A percentile compares a stretch with the other conserved stretches of the same genome.
phyloP scores from a whole-genome alignment of 2,329 filamentous ascomycete species.

The Ceratocystis colombiana region DNA sequence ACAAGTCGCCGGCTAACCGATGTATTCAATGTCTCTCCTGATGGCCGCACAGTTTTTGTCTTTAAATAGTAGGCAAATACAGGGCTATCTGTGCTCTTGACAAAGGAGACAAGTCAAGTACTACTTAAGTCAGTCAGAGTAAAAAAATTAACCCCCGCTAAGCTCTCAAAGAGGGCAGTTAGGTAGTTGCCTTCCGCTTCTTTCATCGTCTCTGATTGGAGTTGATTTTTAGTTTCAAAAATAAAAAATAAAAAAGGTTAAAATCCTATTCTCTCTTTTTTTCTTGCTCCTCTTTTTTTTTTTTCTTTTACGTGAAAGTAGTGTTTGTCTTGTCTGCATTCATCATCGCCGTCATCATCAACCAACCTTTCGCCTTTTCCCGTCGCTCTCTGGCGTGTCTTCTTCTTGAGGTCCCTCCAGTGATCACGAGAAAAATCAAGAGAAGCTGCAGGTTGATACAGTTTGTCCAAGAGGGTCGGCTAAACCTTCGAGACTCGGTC shows the following conservation, averaged over 20 bases:
- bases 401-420: conserved; percentile 20
- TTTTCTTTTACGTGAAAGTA: not conserved
- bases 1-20: not conserved
- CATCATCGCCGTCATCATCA: conserved; percentile 18
- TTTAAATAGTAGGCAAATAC: not conserved
- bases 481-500: not conserved
- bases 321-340: conserved; percentile 7
- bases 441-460: conserved; percentile 11
- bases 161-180: not conserved
- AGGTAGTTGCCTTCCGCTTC: not conserved
- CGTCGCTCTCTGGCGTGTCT: conserved; percentile 18
- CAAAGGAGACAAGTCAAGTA: not conserved
- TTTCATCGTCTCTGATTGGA: conserved; percentile 6
- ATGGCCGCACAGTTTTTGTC: not conserved
- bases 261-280: not conserved
- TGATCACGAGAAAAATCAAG: conserved; percentile 15
- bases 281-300: conserved; percentile 10
- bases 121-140: not conserved
- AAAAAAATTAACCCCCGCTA: conserved; percentile 13
- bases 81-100: not conserved
- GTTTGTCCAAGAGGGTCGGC: not conserved
- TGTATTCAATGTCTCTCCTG: not conserved
- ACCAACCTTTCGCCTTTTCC: not conserved
- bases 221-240: not conserved
- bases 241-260: not conserved